Conservation (phyloP, 306 rosid species). For the Trifolium subterraneum region DNA sequence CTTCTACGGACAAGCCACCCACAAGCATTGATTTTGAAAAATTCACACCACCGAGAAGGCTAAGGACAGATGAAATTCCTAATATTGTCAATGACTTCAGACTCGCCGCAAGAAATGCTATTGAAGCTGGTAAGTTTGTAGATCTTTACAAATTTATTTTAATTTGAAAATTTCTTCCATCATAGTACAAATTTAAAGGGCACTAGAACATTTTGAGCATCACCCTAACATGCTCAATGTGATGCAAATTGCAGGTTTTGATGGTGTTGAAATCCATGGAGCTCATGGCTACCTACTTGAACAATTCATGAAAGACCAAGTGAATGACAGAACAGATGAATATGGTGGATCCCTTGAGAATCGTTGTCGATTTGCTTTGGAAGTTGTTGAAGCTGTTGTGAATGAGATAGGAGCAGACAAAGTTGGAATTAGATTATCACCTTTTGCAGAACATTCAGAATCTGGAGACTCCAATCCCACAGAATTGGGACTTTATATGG, state of each 20-base stretch:
- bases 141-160: neutral
- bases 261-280: conserved; percentile 79
- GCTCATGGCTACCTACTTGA: conserved; percentile 71
- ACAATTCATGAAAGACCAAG: conserved; percentile 63
- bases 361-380: neutral
- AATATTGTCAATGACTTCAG: conserved; percentile 57
- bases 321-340: neutral
- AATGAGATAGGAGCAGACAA: conserved; percentile 1
- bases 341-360: conserved; percentile 12
- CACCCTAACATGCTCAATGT: neutral
- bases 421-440: conserved; percentile 13
- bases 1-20: conserved; percentile 60
- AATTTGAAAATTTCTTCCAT: neutral
- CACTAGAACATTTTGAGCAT: neutral
- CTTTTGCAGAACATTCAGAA: neutral
- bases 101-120: conserved; percentile 17
- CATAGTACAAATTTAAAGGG: no score
- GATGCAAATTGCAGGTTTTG: conserved; percentile 58
- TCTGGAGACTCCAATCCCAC: neutral
- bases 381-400: neutral
- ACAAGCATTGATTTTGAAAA: conserved; percentile 40
- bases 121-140: neutral
- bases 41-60: conserved; percentile 59
- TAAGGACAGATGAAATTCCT: conserved; percentile 58
- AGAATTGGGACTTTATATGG: neutral